Conservation (phyloP, 306 rosid genomes). For the Vachellia pachyceras region DNA sequence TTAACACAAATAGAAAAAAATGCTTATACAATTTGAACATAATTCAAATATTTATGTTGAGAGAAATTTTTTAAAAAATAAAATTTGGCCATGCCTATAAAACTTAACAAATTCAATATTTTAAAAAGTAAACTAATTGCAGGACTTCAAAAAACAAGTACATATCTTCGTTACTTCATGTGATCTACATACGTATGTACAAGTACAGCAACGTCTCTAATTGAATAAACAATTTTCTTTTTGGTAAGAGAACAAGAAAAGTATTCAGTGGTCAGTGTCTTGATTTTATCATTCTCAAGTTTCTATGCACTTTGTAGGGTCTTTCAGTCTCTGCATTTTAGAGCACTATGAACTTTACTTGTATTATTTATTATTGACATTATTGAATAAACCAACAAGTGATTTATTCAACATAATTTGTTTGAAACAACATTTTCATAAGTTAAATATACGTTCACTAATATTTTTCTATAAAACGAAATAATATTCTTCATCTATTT, state of each 20-base stretch:
- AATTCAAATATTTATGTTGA: too few species aligned
- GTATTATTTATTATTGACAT: neutral
- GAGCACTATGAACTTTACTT: neutral
- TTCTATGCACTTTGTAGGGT: conserved; percentile 23
- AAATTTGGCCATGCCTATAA: neutral
- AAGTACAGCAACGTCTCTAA: neutral
- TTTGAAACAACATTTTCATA: too few species aligned
- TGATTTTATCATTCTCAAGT: conserved; percentile 38
- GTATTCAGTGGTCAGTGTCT: conserved; percentile 34
- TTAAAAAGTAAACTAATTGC: neutral
- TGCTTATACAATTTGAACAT: too few species aligned
- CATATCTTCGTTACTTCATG: neutral
- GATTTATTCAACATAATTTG: too few species aligned
- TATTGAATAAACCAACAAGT: conserved; percentile 11
- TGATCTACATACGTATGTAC: neutral
- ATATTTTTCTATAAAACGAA: too few species aligned
- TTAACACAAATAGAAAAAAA: too few species aligned
- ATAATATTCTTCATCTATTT: too few species aligned
- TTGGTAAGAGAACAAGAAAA: neutral
- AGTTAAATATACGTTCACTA: too few species aligned
- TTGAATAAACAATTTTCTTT: neutral
- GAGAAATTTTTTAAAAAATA: too few species aligned
- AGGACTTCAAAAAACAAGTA: neutral
- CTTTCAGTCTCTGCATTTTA: conserved; percentile 26
- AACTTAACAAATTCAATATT: neutral